Evolutionary conservation across 2,329 filamentous ascomycete species (phyloP).

Genomic region (Cryphonectria nitschkei): DNA sequence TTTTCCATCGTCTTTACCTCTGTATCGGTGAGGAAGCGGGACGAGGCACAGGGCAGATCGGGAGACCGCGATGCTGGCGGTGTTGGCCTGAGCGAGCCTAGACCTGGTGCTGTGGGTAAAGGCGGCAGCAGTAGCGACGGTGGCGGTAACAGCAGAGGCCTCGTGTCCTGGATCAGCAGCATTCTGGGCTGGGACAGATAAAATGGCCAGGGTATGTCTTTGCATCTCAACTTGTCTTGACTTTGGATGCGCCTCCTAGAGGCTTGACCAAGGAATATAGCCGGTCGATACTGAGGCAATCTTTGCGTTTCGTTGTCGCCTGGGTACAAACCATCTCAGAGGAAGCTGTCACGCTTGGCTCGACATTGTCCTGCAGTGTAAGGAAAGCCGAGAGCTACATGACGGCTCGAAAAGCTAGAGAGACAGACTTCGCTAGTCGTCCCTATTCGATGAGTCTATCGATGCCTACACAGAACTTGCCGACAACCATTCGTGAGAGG

Average conservation of each 20-base stretch:
- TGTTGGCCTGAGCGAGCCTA: neutral
- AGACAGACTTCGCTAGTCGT: neutral
- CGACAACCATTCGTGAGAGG: no score
- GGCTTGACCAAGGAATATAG: neutral
- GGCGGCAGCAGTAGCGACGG: neutral
- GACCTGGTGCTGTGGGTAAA: neutral
- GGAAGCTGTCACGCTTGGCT: neutral
- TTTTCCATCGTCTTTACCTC: slow-evolving; percentile 63
- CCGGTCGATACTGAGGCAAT: neutral
- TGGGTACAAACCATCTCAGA: no score
- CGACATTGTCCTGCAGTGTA: neutral
- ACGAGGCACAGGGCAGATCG: neutral
- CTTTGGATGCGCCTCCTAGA: neutral
- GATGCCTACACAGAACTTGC: no score
- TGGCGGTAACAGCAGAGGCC: neutral
- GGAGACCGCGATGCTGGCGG: neutral
- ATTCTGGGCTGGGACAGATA: slow-evolving; percentile 21
- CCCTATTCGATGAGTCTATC: no score
- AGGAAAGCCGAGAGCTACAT: neutral
- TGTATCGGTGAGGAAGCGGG: slow-evolving; percentile 43
- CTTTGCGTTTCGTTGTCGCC: neutral
- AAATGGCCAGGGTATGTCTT: neutral
- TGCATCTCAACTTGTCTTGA: neutral
- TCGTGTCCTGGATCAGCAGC: slow-evolving; percentile 17
- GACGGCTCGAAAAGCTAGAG: neutral